Evolutionary conservation across 2,329 filamentous ascomycete genomes (phyloP).

Genomic region (Verticillium longisporum): DNA sequence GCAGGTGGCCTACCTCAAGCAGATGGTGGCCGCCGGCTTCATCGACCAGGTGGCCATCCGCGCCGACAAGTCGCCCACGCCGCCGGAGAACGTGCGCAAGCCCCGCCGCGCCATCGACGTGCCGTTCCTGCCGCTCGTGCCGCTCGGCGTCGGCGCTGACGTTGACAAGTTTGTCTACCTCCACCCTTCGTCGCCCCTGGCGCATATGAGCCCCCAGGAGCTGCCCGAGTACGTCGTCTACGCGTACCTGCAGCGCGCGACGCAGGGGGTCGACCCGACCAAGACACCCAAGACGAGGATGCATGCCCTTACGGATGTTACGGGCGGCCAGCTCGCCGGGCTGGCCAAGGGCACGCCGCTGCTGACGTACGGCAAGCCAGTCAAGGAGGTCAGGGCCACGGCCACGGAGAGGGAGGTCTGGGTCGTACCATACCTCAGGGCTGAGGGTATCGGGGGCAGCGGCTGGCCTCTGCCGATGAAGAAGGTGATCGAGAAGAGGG

Average conservation of each 20-base stretch:
- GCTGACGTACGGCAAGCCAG: slow-evolving; percentile 79
- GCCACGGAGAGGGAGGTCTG: slow-evolving; percentile 63
- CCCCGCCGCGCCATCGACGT: slow-evolving; percentile 86
- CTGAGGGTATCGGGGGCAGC: slow-evolving; percentile 57
- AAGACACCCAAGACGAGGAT: slow-evolving; percentile 72
- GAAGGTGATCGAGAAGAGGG: slow-evolving; percentile 75
- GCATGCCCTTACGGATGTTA: slow-evolving; percentile 78
- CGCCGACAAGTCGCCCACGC: slow-evolving; percentile 73
- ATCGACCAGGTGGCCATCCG: slow-evolving; percentile 92
- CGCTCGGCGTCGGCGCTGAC: slow-evolving; percentile 41
- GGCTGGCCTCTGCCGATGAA: slow-evolving; percentile 84
- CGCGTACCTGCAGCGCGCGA: slow-evolving; percentile 69
- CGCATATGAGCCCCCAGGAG: slow-evolving; percentile 60
- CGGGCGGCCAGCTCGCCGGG: slow-evolving; percentile 65
- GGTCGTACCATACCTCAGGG: slow-evolving; percentile 70
- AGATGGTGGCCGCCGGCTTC: slow-evolving; percentile 88
- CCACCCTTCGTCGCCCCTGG: slow-evolving; percentile 77
- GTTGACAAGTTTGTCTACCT: slow-evolving; percentile 71
- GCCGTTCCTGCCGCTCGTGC: slow-evolving; percentile 80
- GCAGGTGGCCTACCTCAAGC: slow-evolving; percentile 74
- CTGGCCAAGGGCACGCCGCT: slow-evolving; percentile 82
- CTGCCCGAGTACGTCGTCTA: slow-evolving; percentile 88
- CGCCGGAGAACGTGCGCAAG: slow-evolving; percentile 59
- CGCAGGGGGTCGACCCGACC: slow-evolving; percentile 41
- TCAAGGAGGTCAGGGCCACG: slow-evolving; percentile 64